Percentiles rank a stretch among this genome's conserved stretches.
Evolutionary conservation across 129 eudicot genomes (phyloP).

Genomic region (Daucus carota): DNA sequence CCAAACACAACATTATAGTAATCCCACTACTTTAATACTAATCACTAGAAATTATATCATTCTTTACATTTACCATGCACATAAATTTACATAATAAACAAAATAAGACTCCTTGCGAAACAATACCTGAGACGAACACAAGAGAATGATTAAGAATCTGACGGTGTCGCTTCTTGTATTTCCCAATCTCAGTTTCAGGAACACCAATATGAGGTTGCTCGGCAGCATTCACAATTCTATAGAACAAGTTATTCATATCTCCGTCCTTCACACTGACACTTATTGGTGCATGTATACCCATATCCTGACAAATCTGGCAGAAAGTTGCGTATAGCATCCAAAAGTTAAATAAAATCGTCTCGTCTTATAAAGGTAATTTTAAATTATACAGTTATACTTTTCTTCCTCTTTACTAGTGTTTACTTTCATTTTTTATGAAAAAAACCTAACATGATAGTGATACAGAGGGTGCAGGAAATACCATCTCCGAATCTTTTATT

Average conservation of each 20-base stretch:
- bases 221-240: slow-evolving; percentile 65
- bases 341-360: slow-evolving; percentile 5
- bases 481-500: slow-evolving; percentile 68
- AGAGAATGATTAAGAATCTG: slow-evolving; percentile 56
- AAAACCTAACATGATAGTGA: neutral
- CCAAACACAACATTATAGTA: too few species aligned
- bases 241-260: slow-evolving; percentile 53
- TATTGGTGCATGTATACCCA: slow-evolving; percentile 75
- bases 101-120: neutral
- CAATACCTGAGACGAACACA: slow-evolving; percentile 56
- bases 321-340: slow-evolving; percentile 11
- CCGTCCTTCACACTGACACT: slow-evolving; percentile 60
- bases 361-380: neutral
- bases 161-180: slow-evolving; percentile 54
- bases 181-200: slow-evolving; percentile 75
- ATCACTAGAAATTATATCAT: neutral
- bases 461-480: slow-evolving; percentile 14
- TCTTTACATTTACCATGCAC: neutral
- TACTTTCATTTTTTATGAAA: neutral
- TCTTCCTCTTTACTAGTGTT: neutral
- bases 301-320: slow-evolving; percentile 53
- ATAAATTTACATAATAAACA: neutral
- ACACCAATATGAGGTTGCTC: slow-evolving; percentile 60
- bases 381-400: neutral
- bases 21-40: too few species aligned